Conservation (phyloP, 305 asterid species). For the Fraxinus nigra region DNA sequence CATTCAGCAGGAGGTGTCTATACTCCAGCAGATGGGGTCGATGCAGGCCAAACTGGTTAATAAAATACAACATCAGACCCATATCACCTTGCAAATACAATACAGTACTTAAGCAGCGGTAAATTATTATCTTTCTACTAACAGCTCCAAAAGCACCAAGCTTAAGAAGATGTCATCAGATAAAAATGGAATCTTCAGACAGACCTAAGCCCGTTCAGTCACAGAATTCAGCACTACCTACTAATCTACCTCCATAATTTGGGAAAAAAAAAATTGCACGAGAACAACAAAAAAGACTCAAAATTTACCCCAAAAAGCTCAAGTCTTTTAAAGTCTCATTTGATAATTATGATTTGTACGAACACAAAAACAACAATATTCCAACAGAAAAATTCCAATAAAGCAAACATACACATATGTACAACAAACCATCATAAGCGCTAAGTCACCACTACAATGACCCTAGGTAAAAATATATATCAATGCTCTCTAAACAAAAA, state of each 20-base stretch:
- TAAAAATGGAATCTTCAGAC: conserved; percentile 8
- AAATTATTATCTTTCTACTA: neutral
- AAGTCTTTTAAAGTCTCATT: conserved; percentile 25
- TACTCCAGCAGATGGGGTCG: neutral
- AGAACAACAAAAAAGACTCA: neutral
- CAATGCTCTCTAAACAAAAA: neutral
- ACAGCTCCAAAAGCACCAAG: conserved; percentile 5
- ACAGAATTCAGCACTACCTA: neutral
- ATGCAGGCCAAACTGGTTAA: neutral
- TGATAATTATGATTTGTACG: neutral
- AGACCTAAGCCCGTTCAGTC: neutral
- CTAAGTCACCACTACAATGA: neutral
- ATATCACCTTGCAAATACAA: conserved; percentile 15
- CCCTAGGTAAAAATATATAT: neutral
- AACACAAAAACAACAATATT: conserved; percentile 1
- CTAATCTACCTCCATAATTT: neutral
- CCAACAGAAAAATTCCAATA: conserved; percentile 9
- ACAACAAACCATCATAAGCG: conserved; percentile 1
- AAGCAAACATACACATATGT: neutral
- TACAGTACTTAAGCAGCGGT: neutral
- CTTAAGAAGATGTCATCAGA: conserved; percentile 4
- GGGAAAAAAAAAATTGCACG: neutral
- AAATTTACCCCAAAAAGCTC: conserved; percentile 16
- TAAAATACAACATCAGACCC: neutral
- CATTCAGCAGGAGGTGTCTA: neutral